phyloP scores from a whole-genome alignment of 345 rosid species.

The Arabis alpina region DNA sequence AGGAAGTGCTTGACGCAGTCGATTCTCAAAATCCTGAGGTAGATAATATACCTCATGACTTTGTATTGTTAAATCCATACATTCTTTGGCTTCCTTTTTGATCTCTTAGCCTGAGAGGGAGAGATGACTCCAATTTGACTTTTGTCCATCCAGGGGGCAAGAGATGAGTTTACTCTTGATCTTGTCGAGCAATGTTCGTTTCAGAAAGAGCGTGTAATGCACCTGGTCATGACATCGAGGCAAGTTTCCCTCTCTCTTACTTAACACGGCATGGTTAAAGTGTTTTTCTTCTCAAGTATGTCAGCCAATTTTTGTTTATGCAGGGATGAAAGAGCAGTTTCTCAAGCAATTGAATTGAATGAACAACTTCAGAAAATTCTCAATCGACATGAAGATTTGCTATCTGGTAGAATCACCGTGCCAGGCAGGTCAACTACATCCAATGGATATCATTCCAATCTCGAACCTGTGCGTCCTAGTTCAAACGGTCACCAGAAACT shows the following conservation, averaged over 20 bases:
- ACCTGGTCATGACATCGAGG: conserved; percentile 90
- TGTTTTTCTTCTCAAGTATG: conserved; percentile 18
- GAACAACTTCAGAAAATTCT: conserved; percentile 90
- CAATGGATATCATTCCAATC: conserved; percentile 36
- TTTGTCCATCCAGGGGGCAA: conserved; percentile 65
- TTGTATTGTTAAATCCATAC: conserved; percentile 10
- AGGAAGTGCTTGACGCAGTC: conserved; percentile 88
- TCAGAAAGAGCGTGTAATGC: conserved; percentile 95
- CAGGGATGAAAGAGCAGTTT: conserved; percentile 87
- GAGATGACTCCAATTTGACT: conserved; percentile 9
- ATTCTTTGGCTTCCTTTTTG: conserved; percentile 17
- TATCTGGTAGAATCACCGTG: conserved; percentile 52
- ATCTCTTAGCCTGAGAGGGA: background rate
- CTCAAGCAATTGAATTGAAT: conserved; percentile 89
- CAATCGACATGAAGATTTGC: conserved; percentile 71
- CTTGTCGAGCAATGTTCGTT: conserved; percentile 98
- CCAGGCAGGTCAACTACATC: conserved; percentile 48
- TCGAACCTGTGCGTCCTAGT: conserved; percentile 44
- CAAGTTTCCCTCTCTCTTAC: conserved; percentile 42
- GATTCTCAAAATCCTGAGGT: conserved; percentile 85
- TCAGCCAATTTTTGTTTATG: conserved; percentile 26
- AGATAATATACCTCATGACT: conserved; percentile 29
- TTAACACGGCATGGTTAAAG: background rate
- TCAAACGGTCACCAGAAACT: conserved; percentile 49
- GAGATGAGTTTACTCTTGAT: conserved; percentile 96